Conservation (phyloP, 2,329 filamentous ascomycete genomes). For the Sporothrix protearum region DNA sequence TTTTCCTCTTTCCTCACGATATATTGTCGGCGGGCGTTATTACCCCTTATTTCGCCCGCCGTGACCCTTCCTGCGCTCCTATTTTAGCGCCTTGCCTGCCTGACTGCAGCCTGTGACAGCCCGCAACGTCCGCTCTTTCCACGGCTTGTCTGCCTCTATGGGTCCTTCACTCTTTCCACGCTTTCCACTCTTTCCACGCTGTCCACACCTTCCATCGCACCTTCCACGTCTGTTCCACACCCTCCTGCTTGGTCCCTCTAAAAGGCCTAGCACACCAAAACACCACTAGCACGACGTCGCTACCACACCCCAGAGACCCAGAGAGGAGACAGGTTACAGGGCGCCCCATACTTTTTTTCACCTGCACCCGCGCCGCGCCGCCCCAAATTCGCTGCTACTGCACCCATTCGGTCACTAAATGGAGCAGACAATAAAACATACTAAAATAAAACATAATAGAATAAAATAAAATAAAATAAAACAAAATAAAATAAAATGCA, state of each 20-base stretch:
- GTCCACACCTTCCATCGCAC: background rate
- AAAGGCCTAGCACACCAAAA: background rate
- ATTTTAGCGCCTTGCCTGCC: conserved; percentile 21
- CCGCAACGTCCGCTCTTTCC: background rate
- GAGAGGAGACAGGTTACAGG: conserved; percentile 22
- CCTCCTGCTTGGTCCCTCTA: too few species aligned
- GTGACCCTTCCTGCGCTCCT: conserved; percentile 13
- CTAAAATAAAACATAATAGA: background rate
- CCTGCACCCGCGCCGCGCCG: conserved; percentile 17
- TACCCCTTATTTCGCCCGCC: conserved; percentile 15
- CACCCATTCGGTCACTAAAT: background rate
- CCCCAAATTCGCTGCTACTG: background rate
- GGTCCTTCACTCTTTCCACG: background rate
- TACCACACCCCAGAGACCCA: conserved; percentile 22
- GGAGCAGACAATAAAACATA: background rate
- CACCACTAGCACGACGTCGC: background rate
- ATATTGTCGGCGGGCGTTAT: background rate
- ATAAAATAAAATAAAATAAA: background rate
- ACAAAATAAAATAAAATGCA: background rate
- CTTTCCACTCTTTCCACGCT: background rate
- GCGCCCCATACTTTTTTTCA: conserved; percentile 20
- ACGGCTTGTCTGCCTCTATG: too few species aligned
- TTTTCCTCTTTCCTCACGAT: background rate
- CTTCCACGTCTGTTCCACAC: background rate
- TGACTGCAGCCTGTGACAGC: background rate